A percentile compares a stretch with the other conserved stretches of the same genome.
Conservation (phyloP, 306 rosid genomes). For the Ochetophila trinervis region DNA sequence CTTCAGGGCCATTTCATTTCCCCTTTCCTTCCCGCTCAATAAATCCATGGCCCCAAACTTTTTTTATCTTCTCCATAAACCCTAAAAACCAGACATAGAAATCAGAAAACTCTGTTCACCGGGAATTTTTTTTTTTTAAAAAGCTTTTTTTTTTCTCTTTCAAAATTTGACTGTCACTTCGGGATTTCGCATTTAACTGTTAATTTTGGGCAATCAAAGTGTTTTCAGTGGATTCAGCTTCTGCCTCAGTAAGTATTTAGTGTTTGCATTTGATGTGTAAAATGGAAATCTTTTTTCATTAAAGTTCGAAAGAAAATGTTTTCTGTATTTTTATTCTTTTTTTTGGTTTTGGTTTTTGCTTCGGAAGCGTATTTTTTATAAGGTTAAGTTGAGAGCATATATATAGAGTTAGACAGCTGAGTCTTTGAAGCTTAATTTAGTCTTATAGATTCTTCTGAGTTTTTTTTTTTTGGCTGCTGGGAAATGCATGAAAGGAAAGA, state of each 20-base stretch:
- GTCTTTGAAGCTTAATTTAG: slow-evolving; percentile 1
- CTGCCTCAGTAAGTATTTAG: slow-evolving; percentile 25
- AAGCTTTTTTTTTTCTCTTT: no score
- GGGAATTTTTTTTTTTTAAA: no score
- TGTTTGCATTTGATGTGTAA: background rate
- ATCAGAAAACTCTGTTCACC: slow-evolving; percentile 1
- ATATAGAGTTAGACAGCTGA: background rate
- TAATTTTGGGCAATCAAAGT: slow-evolving; percentile 4
- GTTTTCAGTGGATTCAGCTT: slow-evolving; percentile 10
- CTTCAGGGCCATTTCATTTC: background rate
- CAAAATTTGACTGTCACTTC: background rate
- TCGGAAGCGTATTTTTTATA: background rate
- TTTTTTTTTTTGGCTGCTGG: slow-evolving; percentile 26
- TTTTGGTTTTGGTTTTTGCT: background rate
- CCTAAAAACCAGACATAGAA: slow-evolving; percentile 23
- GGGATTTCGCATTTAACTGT: slow-evolving; percentile 14
- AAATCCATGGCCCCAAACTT: background rate
- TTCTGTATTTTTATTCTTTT: no score
- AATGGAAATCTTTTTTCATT: background rate
- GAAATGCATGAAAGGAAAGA: slow-evolving; percentile 12
- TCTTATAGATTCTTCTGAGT: slow-evolving; percentile 3
- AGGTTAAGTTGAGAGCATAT: background rate
- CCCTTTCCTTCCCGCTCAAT: slow-evolving; percentile 29
- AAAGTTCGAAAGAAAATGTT: background rate
- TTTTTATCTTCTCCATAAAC: slow-evolving; percentile 13